phyloP scores from a whole-genome alignment of 768 basidiomycete species.

The Strobilomyces confusus region DNA sequence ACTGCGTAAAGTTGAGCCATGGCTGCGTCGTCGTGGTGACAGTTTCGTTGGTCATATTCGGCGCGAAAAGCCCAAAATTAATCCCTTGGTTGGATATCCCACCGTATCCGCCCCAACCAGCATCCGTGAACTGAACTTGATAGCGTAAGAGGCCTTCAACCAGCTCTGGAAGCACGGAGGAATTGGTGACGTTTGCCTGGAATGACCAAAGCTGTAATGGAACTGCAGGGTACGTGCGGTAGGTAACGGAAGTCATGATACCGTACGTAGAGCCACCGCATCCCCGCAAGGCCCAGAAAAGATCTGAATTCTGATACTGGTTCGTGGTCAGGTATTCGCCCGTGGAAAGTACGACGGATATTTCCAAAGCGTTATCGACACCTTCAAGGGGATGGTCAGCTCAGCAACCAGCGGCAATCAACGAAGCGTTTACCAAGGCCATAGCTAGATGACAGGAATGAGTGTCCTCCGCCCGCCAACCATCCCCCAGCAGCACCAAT shows the following conservation, averaged over 20 bases:
- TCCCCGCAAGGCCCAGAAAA: constrained; percentile 51
- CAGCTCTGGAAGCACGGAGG: constrained; percentile 29
- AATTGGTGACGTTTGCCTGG: constrained; percentile 31
- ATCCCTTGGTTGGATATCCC: background rate
- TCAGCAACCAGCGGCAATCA: background rate
- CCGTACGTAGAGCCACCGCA: constrained; percentile 50
- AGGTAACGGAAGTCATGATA: constrained; percentile 45
- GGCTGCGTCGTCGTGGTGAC: constrained; percentile 33
- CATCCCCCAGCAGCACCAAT: constrained; percentile 46
- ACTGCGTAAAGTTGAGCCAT: constrained; percentile 28
- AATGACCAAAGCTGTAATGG: constrained; percentile 32
- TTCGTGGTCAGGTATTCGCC: constrained; percentile 41
- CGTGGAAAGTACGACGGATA: constrained; percentile 40
- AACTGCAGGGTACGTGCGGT: constrained; percentile 39
- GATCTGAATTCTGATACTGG: constrained; percentile 36
- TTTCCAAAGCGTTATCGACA: constrained; percentile 46
- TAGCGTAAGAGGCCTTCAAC: constrained; percentile 30
- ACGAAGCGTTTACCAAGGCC: constrained; percentile 36
- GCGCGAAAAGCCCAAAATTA: constrained; percentile 25
- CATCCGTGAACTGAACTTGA: constrained; percentile 32
- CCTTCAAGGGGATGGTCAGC: constrained; percentile 23
- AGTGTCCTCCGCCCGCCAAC: constrained; percentile 46
- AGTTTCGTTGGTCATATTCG: constrained; percentile 34
- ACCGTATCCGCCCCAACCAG: constrained; percentile 42
- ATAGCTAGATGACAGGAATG: constrained; percentile 34